A percentile compares a stretch with the other conserved stretches of the same genome.
phyloP scores from a whole-genome alignment of 2,329 filamentous ascomycete genomes.

The Fusarium concolor region DNA sequence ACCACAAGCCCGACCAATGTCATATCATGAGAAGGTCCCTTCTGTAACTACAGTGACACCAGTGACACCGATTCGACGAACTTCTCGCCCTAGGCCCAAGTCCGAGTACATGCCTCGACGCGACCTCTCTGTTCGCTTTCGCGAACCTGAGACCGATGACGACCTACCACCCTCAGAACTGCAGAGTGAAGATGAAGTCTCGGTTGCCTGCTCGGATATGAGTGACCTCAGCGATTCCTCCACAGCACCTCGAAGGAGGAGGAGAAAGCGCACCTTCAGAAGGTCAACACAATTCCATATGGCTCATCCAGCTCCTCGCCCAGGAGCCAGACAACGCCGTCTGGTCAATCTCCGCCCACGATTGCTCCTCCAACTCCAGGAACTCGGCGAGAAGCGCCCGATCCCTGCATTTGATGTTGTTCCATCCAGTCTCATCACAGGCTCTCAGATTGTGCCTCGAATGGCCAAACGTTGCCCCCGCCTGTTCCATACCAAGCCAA shows the following conservation, averaged over 20 bases:
- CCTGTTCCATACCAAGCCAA: slow-evolving; percentile 71
- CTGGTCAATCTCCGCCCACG: slow-evolving; percentile 75
- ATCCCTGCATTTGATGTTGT: slow-evolving; percentile 79
- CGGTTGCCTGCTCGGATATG: slow-evolving; percentile 54
- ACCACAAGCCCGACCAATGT: slow-evolving; percentile 37
- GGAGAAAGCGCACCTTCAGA: slow-evolving; percentile 60
- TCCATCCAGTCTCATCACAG: slow-evolving; percentile 70
- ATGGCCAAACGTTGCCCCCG: slow-evolving; percentile 71
- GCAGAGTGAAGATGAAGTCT: slow-evolving; percentile 63
- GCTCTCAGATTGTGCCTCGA: slow-evolving; percentile 67
- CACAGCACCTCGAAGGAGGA: slow-evolving; percentile 52
- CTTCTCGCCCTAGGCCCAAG: slow-evolving; percentile 47
- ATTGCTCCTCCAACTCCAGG: slow-evolving; percentile 78
- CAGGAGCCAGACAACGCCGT: slow-evolving; percentile 71
- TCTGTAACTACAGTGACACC: slow-evolving; percentile 22
- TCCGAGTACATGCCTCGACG: slow-evolving; percentile 55
- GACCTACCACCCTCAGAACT: slow-evolving; percentile 36
- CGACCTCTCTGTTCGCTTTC: slow-evolving; percentile 62
- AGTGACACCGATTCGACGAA: slow-evolving; percentile 36
- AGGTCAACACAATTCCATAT: slow-evolving; percentile 73
- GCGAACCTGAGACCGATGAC: slow-evolving; percentile 50
- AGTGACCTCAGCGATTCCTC: slow-evolving; percentile 62
- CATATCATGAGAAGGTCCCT: slow-evolving; percentile 44
- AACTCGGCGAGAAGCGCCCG: slow-evolving; percentile 70
- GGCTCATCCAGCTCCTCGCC: slow-evolving; percentile 73